Conservation (phyloP, 2,329 filamentous ascomycete genomes). For the Mycogone perniciosa region DNA sequence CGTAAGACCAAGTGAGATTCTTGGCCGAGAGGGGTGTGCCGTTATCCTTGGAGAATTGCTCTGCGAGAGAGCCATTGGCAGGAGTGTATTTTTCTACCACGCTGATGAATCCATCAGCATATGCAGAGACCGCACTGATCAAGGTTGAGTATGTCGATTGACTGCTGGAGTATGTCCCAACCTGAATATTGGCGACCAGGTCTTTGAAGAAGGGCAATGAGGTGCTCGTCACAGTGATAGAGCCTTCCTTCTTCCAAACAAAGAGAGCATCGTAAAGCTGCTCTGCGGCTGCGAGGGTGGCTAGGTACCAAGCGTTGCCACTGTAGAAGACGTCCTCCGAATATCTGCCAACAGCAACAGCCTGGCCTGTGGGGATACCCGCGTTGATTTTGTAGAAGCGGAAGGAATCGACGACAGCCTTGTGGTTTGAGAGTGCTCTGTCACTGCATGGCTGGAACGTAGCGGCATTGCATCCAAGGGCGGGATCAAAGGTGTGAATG, state of each 20-base stretch:
- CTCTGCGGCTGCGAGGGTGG: slow-evolving; percentile 71
- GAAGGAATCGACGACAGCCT: slow-evolving; percentile 69
- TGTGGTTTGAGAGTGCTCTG: slow-evolving; percentile 66
- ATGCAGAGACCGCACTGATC: slow-evolving; percentile 48
- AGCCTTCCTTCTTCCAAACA: slow-evolving; percentile 59
- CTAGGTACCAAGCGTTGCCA: slow-evolving; percentile 77
- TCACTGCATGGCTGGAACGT: slow-evolving; percentile 76
- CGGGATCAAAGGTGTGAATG: slow-evolving; percentile 64
- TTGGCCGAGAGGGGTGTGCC: slow-evolving; percentile 54
- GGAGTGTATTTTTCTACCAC: slow-evolving; percentile 58
- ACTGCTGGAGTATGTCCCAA: slow-evolving; percentile 54
- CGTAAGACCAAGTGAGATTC: slow-evolving; percentile 70
- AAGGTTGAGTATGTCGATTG: slow-evolving; percentile 48
- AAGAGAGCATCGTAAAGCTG: slow-evolving; percentile 71
- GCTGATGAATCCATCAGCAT: slow-evolving; percentile 55
- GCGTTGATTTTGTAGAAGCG: slow-evolving; percentile 63
- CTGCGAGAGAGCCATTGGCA: slow-evolving; percentile 56
- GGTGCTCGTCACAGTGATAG: slow-evolving; percentile 55
- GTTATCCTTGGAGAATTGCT: slow-evolving; percentile 55
- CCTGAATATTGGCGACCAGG: slow-evolving; percentile 49
- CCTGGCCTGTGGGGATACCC: slow-evolving; percentile 52
- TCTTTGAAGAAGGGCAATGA: slow-evolving; percentile 69
- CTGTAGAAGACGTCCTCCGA: slow-evolving; percentile 68
- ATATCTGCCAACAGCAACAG: slow-evolving; percentile 61
- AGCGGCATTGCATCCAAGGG: slow-evolving; percentile 56